These are phyloP conservation scores for Niebla homalea DNA, from an alignment of 495 filamentous ascomycete genomes.

Conservation along the genomic window DNA sequence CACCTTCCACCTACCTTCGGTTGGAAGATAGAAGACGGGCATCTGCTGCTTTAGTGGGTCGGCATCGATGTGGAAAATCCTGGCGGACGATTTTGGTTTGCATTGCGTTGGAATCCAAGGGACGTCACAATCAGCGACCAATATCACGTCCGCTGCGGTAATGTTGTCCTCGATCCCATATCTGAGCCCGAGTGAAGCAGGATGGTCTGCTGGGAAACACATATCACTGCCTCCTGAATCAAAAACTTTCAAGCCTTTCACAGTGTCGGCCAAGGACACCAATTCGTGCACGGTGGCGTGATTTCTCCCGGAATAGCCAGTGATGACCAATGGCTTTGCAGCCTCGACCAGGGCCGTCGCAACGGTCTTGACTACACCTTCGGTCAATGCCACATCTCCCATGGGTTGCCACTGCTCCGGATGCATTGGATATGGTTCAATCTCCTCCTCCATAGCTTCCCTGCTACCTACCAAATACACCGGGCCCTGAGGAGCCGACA, in stretches of 20 bases:
- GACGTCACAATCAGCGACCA: slow-evolving; percentile 77
- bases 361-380: slow-evolving; percentile 51
- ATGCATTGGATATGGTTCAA: slow-evolving; percentile 65
- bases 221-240: slow-evolving; percentile 90
- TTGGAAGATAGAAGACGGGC: slow-evolving; percentile 66
- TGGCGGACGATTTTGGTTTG: slow-evolving; percentile 40
- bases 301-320: slow-evolving; percentile 71
- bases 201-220: slow-evolving; percentile 82
- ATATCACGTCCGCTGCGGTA: slow-evolving; percentile 65
- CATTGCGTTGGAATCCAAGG: slow-evolving; percentile 57
- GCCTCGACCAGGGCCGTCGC: slow-evolving; percentile 58
- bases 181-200: slow-evolving; percentile 56
- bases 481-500: slow-evolving; percentile 66
- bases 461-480: slow-evolving; percentile 76
- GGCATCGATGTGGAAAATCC: slow-evolving; percentile 71
- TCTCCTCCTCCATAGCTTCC: slow-evolving; percentile 88
- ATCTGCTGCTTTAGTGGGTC: slow-evolving; percentile 84
- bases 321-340: slow-evolving; percentile 64
- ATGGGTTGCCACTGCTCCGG: slow-evolving; percentile 65
- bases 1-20: slow-evolving; percentile 61
- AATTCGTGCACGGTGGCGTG: slow-evolving; percentile 55
- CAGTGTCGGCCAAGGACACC: slow-evolving; percentile 61
- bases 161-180: slow-evolving; percentile 68
- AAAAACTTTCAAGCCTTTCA: slow-evolving; percentile 70
- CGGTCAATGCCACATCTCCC: slow-evolving; percentile 58